phyloP scores from a whole-genome alignment of 176 grass and related monocot genomes.

The Ensete glaucum region DNA sequence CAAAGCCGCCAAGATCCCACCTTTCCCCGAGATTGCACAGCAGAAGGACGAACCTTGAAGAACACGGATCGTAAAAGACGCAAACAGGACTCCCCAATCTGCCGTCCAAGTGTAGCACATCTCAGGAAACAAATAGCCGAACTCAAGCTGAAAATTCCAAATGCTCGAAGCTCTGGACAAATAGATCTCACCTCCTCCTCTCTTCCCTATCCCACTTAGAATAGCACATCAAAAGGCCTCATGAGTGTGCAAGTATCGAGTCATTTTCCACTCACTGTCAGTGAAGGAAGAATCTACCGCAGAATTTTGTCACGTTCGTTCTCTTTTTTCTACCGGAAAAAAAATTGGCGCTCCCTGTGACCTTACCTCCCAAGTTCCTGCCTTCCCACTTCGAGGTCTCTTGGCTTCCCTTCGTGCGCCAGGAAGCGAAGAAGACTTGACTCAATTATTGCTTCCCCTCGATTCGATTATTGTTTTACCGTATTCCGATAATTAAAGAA shows the following conservation, averaged over 20 bases:
- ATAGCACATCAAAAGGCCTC: not conserved
- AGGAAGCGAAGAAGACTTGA: not conserved
- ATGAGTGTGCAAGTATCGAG: not conserved
- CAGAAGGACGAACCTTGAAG: not conserved
- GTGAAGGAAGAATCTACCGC: not conserved
- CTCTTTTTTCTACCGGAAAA: not conserved
- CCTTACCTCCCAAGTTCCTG: not conserved
- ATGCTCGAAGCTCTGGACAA: not conserved
- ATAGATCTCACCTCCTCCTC: not conserved
- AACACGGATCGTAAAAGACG: not conserved
- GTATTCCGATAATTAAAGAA: too few species aligned
- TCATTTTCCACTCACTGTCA: not conserved
- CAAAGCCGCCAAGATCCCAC: not conserved
- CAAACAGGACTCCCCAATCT: not conserved
- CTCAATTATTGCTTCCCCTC: not conserved
- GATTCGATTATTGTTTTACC: not conserved
- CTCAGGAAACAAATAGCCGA: not conserved
- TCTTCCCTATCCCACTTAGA: not conserved
- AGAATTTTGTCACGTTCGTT: not conserved
- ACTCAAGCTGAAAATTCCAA: not conserved
- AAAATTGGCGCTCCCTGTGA: not conserved
- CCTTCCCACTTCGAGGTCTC: not conserved
- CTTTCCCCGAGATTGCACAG: not conserved
- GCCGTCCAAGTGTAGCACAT: not conserved
- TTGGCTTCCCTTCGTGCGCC: not conserved